Evolutionary conservation across 371 early-diverging fungal species (phyloP), one percentile per base, ranked within the genome.

Genomic region (Mortierella sp.): DNA sequence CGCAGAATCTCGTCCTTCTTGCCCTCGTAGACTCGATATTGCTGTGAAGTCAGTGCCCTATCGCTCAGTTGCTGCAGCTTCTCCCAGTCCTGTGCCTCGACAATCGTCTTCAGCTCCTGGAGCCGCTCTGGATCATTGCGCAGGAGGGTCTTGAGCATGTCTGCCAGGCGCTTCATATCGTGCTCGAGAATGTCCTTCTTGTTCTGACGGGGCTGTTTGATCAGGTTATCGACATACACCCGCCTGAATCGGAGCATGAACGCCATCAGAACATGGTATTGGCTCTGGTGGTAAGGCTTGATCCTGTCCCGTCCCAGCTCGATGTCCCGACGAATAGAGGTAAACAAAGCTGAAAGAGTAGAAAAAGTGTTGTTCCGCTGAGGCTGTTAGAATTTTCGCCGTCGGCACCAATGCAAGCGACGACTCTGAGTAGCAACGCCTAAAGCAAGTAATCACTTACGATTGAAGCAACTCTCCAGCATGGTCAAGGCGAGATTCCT

Each of bases 401-500:
- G n/a, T n/a, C n/a, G n/a, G n/a, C n/a, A n/a, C n/a, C n/a, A n/a
- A n/a, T n/a, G n/a, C n/a, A n/a, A n/a, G n/a, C n/a, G n/a, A n/a
- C n/a, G n/a, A 48, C 5, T 14, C n/a, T 50, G 50, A 7, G 24
- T n/a, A n/a, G n/a, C n/a, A 55, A 24, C 26, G 26, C 29, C 55
- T 29, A 11, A 29, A 55, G 6, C 31, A 34, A 29, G 22, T 31
- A 8, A 22, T 22, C 3, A 55, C 77, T 73, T 89, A 92, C 92
- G 85, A 85, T 94, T 93, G 77, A 93, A 94, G 63, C 91, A 87
- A 39, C 87, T 85, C 70, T 88, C 89, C 64, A 93, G 43, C 67
- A 95, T 88, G 1, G 85, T 80, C 50, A 71, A 40, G 7, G 79
- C 84, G 9, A 83, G 52, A 19, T 63, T 66, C 5, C 76, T 73